phyloP scores from a whole-genome alignment of 179 eudicot genomes.

The Vitellaria paradoxa region DNA sequence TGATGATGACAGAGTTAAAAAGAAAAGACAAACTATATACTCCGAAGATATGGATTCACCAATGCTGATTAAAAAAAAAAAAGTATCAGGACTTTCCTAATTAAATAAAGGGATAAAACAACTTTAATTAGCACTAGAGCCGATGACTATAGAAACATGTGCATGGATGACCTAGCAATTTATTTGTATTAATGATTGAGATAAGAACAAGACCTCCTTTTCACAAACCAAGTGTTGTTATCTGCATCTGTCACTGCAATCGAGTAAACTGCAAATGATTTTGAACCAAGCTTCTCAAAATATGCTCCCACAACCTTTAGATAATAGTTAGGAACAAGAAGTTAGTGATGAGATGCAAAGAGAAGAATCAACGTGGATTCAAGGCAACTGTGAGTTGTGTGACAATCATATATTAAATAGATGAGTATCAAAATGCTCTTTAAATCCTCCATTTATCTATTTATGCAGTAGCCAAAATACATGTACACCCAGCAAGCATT shows the following conservation, averaged over 20 bases:
- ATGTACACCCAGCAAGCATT: background rate
- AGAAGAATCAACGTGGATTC: constrained; percentile 8
- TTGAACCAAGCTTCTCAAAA: constrained; percentile 87
- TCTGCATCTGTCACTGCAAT: constrained; percentile 87
- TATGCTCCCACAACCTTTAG: constrained; percentile 88
- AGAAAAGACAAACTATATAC: background rate
- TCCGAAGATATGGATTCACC: background rate
- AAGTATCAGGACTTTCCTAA: background rate
- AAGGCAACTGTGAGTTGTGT: background rate
- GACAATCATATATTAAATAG: background rate
- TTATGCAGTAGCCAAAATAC: background rate
- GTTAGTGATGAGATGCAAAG: background rate
- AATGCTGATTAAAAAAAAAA: background rate
- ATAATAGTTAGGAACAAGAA: constrained; percentile 9
- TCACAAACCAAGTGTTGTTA: constrained; percentile 86
- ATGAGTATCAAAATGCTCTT: background rate
- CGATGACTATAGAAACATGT: constrained; percentile 7
- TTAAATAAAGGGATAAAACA: background rate
- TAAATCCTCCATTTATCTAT: background rate
- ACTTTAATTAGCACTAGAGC: background rate
- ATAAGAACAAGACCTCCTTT: constrained; percentile 68
- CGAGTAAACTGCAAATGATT: constrained; percentile 93
- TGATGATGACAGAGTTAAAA: background rate
- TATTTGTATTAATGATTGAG: background rate
- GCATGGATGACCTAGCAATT: background rate